Percentiles rank a stretch among this genome's conserved stretches.
Conservation (phyloP, 805 yeast species). For the Groenewaldozyma salmanticensis region DNA sequence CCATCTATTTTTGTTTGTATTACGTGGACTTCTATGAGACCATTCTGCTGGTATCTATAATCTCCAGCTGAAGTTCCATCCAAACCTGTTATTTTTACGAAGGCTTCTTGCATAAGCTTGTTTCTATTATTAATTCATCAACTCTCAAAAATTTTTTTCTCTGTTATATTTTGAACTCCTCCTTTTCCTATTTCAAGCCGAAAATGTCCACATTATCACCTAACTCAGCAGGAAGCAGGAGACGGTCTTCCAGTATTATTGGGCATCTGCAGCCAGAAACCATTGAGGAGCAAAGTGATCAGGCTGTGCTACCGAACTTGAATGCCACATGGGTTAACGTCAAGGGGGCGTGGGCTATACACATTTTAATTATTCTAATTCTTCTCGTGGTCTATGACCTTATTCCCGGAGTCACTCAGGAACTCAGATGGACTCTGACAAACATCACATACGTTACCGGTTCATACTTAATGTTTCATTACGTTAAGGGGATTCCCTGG, state of each 20-base stretch:
- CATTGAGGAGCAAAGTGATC: conserved; percentile 85
- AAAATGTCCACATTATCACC: neutral
- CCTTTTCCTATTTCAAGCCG: too few species aligned
- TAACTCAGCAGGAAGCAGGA: conserved; percentile 24
- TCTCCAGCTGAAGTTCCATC: too few species aligned
- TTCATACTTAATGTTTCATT: conserved; percentile 91
- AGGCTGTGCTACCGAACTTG: conserved; percentile 75
- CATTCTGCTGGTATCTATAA: too few species aligned
- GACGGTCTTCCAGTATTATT: conserved; percentile 82
- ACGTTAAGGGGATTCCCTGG: conserved; percentile 93
- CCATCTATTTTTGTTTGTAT: too few species aligned
- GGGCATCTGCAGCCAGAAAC: conserved; percentile 92
- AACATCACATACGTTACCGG: conserved; percentile 86
- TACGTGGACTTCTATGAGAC: too few species aligned
- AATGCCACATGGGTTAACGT: conserved; percentile 95
- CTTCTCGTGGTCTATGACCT: conserved; percentile 70
- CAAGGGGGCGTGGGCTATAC: conserved; percentile 92
- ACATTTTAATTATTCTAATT: conserved; percentile 68
- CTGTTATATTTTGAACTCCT: too few species aligned
- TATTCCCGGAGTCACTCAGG: conserved; percentile 69
- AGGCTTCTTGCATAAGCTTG: too few species aligned
- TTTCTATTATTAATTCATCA: too few species aligned
- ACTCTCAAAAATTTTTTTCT: too few species aligned
- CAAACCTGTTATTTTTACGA: too few species aligned
- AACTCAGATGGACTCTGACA: conserved; percentile 89